phyloP scores from a whole-genome alignment of 768 basidiomycete genomes.

The Mycena kentingensis region DNA sequence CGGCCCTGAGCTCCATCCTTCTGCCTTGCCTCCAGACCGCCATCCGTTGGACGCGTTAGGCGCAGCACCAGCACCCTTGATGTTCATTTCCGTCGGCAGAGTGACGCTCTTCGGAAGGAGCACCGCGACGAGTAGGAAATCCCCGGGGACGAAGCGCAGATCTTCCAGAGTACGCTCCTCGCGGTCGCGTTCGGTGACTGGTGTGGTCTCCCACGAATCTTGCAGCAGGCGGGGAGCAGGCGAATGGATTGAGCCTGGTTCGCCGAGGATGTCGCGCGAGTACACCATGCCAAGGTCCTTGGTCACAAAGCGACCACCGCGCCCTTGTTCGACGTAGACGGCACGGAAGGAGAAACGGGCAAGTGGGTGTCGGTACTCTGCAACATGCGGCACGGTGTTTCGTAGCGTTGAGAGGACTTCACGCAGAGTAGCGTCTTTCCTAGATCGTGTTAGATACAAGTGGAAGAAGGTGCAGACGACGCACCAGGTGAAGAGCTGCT shows the following conservation, averaged over 20 bases:
- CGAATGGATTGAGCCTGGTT: constrained; percentile 62
- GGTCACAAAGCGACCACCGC: constrained; percentile 68
- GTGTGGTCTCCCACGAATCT: constrained; percentile 39
- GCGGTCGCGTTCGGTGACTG: constrained; percentile 50
- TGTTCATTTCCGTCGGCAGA: constrained; percentile 50
- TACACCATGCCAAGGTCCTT: constrained; percentile 84
- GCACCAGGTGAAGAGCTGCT: constrained; percentile 81
- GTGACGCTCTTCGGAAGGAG: constrained; percentile 69
- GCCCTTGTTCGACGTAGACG: constrained; percentile 73
- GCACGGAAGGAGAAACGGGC: constrained; percentile 81
- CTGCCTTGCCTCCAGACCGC: constrained; percentile 38
- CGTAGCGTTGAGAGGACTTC: constrained; percentile 81
- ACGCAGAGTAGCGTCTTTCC: constrained; percentile 82
- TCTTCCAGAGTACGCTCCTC: constrained; percentile 79
- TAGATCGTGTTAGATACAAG: constrained; percentile 28
- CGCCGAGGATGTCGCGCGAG: constrained; percentile 82
- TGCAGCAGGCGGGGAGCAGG: constrained; percentile 64
- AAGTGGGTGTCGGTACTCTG: constrained; percentile 79
- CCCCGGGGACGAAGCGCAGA: constrained; percentile 77
- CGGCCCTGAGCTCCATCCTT: constrained; percentile 35
- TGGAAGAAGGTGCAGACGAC: constrained; percentile 6
- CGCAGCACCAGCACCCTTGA: constrained; percentile 47
- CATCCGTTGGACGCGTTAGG: constrained; percentile 32
- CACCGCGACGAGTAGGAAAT: constrained; percentile 76
- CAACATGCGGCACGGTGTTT: constrained; percentile 62